Evolutionary conservation across 2,329 filamentous ascomycete species (phyloP), one percentile per base, ranked within the genome.

Genomic region (Clarireedia paspali): DNA sequence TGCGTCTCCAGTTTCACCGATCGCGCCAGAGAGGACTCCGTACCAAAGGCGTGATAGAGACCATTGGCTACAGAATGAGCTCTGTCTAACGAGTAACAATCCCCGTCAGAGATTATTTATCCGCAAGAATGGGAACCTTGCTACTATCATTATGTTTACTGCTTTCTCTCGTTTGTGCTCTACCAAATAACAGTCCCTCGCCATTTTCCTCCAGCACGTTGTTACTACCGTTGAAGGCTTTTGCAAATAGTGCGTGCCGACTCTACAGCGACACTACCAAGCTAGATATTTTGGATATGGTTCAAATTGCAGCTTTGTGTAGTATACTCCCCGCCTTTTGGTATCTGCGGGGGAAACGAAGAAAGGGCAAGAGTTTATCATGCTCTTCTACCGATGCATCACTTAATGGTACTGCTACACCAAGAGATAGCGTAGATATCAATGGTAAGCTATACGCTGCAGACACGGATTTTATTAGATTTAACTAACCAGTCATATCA

Each of bases 251-350:
- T 10, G 40, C 62, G 39, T 58, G 59, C 24, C 55, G 56, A 38
- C 24, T 64, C 6, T 61, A 57, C 56, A 58, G 54, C 14, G 59
- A 58, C 23, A 53, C 57, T 20, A 57, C 55, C 3, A 57, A 61
- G 17, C 27, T 64, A 30, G 58, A 50, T 39, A 17, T 57, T 38
- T 62, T 59, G 61, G 63, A 63, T 24, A 63, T 64, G 60, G 55
- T 60, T 36, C 56, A 61, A 48, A 58, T 65, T 27, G 47, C 60
- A 2, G 59, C 57, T 46, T 45, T 61, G 40, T 67, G 50, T 44
- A 54, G 58, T 54, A 24, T 59, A 34, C 14, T 63, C 44, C 63
- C 62, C 42, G 59, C 62, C 38, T 51, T 65, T 46, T 68, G 60
- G 61, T 66, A 53, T 58, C 46, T 63, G 42, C 59, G 57, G 40